Evolutionary conservation across 352 stramenopile genomes (phyloP).

Genomic region (Pythium scleroteichum): DNA sequence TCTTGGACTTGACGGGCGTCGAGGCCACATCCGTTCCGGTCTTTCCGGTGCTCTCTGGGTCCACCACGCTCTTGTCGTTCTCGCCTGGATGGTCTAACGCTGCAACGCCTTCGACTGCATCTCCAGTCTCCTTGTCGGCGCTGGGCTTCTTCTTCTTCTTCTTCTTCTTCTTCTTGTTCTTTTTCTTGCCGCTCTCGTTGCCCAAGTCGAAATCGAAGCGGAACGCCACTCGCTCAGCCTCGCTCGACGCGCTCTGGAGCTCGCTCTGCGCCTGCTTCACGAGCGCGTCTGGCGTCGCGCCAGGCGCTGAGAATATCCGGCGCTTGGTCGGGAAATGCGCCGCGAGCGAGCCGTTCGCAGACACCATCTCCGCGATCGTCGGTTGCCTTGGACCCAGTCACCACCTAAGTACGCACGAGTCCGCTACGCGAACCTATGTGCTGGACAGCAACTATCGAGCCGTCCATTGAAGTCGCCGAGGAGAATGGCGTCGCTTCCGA

Average conservation of each 20-base stretch:
- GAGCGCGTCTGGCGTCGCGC: constrained; percentile 15
- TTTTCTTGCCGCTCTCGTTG: constrained; percentile 25
- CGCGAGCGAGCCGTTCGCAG: constrained; percentile 27
- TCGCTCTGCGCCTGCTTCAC: constrained; percentile 38
- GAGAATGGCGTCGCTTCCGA: constrained; percentile 36
- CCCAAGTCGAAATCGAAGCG: constrained; percentile 51
- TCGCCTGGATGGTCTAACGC: neutral
- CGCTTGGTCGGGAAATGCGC: constrained; percentile 55
- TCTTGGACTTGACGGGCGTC: neutral
- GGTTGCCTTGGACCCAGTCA: neutral
- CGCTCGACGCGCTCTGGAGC: constrained; percentile 22
- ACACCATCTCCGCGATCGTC: constrained; percentile 14
- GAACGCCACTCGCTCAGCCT: constrained; percentile 41
- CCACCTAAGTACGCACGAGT: constrained; percentile 19
- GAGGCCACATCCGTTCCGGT: too few relatives aligned
- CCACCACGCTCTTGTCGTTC: too few relatives aligned
- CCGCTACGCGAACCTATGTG: neutral
- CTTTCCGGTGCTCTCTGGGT: too few relatives aligned
- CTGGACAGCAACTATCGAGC: neutral
- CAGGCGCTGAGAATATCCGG: constrained; percentile 26
- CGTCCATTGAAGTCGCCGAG: too few relatives aligned
- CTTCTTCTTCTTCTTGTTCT: constrained; percentile 18
- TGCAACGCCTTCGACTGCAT: too few relatives aligned
- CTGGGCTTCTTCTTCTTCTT: constrained; percentile 10
- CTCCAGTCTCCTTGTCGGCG: neutral